Conservation (phyloP, 495 filamentous ascomycete genomes). For the Amniculicola lignicola region DNA sequence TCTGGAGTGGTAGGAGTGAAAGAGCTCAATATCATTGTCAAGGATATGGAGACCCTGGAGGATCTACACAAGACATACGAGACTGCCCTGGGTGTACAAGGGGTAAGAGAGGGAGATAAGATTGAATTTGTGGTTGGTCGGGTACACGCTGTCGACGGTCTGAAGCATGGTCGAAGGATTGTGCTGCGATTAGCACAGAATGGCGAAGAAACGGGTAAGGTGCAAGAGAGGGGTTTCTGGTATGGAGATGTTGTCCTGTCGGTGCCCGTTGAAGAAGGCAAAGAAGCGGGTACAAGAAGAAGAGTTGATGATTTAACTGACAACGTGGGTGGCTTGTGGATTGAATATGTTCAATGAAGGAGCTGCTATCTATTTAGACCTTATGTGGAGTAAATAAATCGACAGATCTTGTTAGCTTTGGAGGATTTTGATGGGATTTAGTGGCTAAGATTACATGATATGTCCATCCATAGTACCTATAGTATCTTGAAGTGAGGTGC, state of each 20-base stretch:
- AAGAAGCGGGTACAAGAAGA: slow-evolving; percentile 50
- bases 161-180: neutral
- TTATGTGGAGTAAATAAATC: too few species aligned
- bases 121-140: slow-evolving; percentile 5
- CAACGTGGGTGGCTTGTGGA: slow-evolving; percentile 19
- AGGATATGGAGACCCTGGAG: slow-evolving; percentile 25
- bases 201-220: neutral
- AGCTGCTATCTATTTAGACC: neutral
- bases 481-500: too few species aligned
- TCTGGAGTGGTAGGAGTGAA: slow-evolving; percentile 48
- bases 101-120: slow-evolving; percentile 1
- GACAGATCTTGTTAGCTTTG: neutral
- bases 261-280: slow-evolving; percentile 47
- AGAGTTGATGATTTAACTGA: slow-evolving; percentile 48
- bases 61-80: slow-evolving; percentile 23
- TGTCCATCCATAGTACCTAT: too few species aligned
- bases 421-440: too few species aligned
- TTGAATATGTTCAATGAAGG: slow-evolving; percentile 11
- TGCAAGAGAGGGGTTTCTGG: slow-evolving; percentile 34
- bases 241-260: slow-evolving; percentile 54
- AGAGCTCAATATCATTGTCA: slow-evolving; percentile 42
- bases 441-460: too few species aligned
- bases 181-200: neutral
- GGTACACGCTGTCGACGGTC: neutral
- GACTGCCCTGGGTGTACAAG: slow-evolving; percentile 6